Evolutionary conservation across 352 stramenopile genomes (phyloP), one percentile per base, ranked within the genome.

Genomic region (Phytophthora aleatoria): DNA sequence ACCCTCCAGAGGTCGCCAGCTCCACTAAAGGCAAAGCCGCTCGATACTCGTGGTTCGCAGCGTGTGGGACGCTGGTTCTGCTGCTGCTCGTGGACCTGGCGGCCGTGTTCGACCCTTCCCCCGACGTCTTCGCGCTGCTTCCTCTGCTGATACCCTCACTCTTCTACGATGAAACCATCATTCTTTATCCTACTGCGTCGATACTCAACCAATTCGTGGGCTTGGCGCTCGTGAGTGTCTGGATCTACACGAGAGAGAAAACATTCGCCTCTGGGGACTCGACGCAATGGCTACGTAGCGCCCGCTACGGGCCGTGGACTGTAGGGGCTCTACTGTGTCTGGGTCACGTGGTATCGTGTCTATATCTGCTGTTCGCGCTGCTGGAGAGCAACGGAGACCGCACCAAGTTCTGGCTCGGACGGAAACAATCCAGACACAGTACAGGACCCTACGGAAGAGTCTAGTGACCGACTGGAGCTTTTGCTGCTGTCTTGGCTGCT

Each of bases 361-460:
- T 75, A 5, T 95, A 95, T 69, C 44, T 92, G 4, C 42, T 93
- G n/a, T 67, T 77, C n/a, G 84, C 86, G 24, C 67, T 95, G 15
- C 67, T 89, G 20, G 79, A 91, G 65, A 89, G 75, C 69, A 78
- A 94, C 36, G 84, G 84, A 61, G 76, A 89, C 36, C 71, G 69
- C 7, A 53, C 55, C 47, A 88, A 79, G 53, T 92, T 94, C 52
- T 94, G 84, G 79, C 61, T 88, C n/a, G 86, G 86, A 27, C 55
- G 59, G 16, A 73, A 73, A 51, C 64, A 53, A 33, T 20, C 26
- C 10, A 64, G 20, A 12, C 43, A 30, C 31, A 66, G 16, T 44
- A 67, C 55, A 6, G 7, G 13, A 12, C 53, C 65, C 15, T 73
- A 70, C 26, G 57, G 74, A 26, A 54, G 61, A 5, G 57, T 73